These are phyloP conservation scores for Polymyxa betae DNA, from an alignment of 208 protist species.

Conservation along the genomic window DNA sequence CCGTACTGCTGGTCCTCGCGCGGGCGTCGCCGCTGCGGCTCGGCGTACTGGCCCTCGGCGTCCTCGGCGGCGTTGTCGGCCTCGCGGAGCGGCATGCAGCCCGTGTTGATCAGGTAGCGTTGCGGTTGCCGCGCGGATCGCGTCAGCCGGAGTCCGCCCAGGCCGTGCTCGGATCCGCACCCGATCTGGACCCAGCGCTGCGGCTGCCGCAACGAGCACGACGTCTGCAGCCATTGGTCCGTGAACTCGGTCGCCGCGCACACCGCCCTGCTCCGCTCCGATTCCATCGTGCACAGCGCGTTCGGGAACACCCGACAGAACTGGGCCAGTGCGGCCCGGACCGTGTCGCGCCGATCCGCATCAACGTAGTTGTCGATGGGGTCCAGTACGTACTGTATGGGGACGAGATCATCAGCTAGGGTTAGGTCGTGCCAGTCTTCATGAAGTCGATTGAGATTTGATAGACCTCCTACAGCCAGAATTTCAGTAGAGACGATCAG, in stretches of 20 bases:
- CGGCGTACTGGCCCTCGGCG: no score
- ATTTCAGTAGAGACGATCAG: not conserved
- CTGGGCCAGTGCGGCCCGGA: not conserved
- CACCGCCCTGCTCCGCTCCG: not conserved
- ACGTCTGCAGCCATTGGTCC: not conserved
- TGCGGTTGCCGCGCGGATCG: not conserved
- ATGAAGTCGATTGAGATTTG: not conserved
- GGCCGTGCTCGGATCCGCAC: not conserved
- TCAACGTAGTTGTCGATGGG: not conserved
- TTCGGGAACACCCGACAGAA: not conserved
- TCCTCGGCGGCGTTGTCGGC: not conserved
- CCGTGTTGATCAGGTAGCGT: not conserved
- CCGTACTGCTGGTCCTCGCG: no score
- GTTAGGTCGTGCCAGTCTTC: not conserved
- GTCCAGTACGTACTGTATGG: not conserved
- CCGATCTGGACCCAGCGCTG: not conserved
- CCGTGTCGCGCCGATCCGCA: not conserved
- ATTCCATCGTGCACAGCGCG: not conserved
- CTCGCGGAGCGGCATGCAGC: not conserved
- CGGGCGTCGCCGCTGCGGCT: no score
- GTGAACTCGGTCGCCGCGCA: not conserved
- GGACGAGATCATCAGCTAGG: not conserved
- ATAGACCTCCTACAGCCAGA: not conserved
- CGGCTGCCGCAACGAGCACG: not conserved
- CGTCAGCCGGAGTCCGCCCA: not conserved